Percentiles rank a stretch among this genome's conserved stretches.
phyloP scores from a whole-genome alignment of 2,329 filamentous ascomycete species.

The Thielaviopsis ethacetica region DNA sequence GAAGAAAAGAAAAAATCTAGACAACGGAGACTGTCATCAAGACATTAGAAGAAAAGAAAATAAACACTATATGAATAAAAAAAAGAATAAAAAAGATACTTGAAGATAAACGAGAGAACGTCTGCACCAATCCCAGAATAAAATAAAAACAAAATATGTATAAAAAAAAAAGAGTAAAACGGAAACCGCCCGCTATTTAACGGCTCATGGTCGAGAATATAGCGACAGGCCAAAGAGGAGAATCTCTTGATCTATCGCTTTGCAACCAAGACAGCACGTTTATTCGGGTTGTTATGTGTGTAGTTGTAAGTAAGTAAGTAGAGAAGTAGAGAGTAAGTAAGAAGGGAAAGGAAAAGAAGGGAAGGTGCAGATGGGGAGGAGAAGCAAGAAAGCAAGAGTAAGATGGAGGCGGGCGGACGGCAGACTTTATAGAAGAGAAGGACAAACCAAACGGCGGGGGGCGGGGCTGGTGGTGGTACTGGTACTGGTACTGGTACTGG shows the following conservation, averaged over 20 bases:
- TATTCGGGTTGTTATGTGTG: no score
- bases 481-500: no score
- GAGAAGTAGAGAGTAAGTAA: no score
- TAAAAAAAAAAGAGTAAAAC: not conserved
- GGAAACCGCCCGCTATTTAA: not conserved
- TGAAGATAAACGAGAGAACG: conserved; percentile 11
- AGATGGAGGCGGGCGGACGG: not conserved
- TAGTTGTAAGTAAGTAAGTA: no score
- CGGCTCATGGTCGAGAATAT: not conserved
- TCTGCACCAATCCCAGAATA: conserved; percentile 6
- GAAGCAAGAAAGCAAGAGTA: not conserved
- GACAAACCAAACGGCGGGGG: not conserved
- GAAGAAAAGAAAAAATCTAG: not conserved
- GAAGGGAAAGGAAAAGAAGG: not conserved
- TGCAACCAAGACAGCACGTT: no score
- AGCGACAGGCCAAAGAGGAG: no score
- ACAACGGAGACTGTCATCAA: not conserved
- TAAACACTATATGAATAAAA: not conserved
- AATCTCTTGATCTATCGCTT: no score
- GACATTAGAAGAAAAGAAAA: not conserved
- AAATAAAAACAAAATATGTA: not conserved
- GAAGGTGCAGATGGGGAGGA: conserved; percentile 7
- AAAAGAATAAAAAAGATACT: not conserved
- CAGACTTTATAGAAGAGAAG: conserved; percentile 12
- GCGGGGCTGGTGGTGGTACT: not conserved